Base-by-base conservation (phyloP, 176 grass and related monocot genomes). In the Carex parvula region DNA sequence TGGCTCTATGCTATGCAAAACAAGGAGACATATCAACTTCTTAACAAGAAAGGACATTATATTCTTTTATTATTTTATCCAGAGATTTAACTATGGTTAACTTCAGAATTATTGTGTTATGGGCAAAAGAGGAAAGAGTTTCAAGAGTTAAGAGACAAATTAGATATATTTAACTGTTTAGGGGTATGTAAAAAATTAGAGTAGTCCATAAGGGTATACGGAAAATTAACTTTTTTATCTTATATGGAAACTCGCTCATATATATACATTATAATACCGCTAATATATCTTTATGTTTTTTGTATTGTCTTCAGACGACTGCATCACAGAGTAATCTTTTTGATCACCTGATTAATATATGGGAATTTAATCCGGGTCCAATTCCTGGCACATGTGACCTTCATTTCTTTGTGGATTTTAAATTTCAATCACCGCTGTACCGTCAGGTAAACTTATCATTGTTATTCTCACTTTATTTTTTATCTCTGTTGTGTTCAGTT, bases 331-430 rank as follows among this genome's bases (percentile, higher is more conserved):
- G 90, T 87, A 87, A 77, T 29, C 44, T 99, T 87, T 99, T 95
- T 46, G 93, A 99, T 42, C 87, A 99, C 78, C 90, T 99, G 85
- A 95, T 99, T 89, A 95, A 95, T 22, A 78, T 88, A 72, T 99
- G 96, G 96, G 89, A 99, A 61, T 99, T 99, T 85, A 94, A 90
- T 64, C 88, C 93, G 87, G 93, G 93, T 79, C 91, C 93, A 85
- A 74, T 88, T 82, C 88, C 91, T 35, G 96, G 91, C 87, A 92
- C 91, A 17, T 95, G 96, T 87, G 86, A 95, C 77, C 91, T 99
- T 78, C 87, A 99, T 71, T 99, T 99, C 88, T 92, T 90, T 26
- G 96, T 95, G 0, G 93, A 99, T 84, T 99, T 95, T 84, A 99
- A 99, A 57, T 94, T 99, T 30, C 86, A 91, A 14, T 95, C 93